phyloP scores from a whole-genome alignment of 148 eudicot genomes.

The Rhododendron mucronatum region DNA sequence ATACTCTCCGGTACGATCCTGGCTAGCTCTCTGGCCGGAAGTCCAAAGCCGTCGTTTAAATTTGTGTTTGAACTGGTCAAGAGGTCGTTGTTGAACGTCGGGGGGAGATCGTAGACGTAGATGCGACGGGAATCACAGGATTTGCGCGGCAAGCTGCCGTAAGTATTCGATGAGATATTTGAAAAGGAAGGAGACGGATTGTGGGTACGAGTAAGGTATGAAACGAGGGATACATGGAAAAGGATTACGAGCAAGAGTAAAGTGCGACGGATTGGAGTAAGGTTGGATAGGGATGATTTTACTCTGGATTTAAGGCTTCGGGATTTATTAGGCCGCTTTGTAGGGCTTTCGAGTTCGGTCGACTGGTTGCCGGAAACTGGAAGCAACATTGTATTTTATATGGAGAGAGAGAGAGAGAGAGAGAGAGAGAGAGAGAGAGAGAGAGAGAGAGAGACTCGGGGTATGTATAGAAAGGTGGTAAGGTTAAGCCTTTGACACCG shows the following conservation, averaged over 20 bases:
- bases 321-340: background rate
- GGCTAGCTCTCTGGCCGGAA: slow-evolving; percentile 19
- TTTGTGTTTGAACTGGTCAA: slow-evolving; percentile 42
- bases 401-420: background rate
- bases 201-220: background rate
- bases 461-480: too few species aligned
- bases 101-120: background rate
- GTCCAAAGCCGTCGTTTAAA: slow-evolving; percentile 59
- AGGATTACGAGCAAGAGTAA: background rate
- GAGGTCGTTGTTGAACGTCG: slow-evolving; percentile 43
- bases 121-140: slow-evolving; percentile 35
- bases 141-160: background rate
- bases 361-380: background rate
- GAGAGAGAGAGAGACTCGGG: too few species aligned
- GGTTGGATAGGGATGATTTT: background rate
- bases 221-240: background rate
- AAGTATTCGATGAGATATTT: background rate
- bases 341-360: background rate
- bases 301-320: background rate
- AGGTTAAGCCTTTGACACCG: too few species aligned
- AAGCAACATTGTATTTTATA: background rate
- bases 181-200: background rate
- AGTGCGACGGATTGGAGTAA: background rate
- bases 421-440: background rate
- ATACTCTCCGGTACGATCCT: slow-evolving; percentile 34